These are phyloP conservation scores for Colletotrichum eleusines DNA, from an alignment of 2,329 filamentous ascomycete genomes.

Conservation along the genomic window DNA sequence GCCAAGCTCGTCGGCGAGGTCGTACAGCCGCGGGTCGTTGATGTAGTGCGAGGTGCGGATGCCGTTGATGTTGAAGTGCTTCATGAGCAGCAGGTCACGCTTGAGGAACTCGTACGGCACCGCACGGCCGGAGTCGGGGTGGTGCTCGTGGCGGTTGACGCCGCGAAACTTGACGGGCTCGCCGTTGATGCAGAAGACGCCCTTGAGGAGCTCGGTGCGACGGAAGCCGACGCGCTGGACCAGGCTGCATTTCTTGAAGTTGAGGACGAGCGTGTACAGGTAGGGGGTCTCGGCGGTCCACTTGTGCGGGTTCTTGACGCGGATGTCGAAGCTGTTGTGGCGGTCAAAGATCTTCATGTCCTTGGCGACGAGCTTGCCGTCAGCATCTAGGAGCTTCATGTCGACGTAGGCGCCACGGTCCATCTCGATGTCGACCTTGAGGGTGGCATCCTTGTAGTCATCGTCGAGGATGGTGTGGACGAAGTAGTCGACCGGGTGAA, in stretches of 20 bases:
- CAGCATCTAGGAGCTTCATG: conserved; percentile 53
- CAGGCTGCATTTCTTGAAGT: conserved; percentile 54
- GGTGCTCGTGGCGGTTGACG: conserved; percentile 79
- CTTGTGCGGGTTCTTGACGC: conserved; percentile 64
- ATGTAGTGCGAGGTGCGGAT: conserved; percentile 77
- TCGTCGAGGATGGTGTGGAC: conserved; percentile 68
- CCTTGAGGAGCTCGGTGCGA: conserved; percentile 69
- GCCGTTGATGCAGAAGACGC: conserved; percentile 74
- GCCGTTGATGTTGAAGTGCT: conserved; percentile 76
- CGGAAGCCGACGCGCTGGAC: conserved; percentile 74
- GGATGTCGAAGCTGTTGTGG: conserved; percentile 58
- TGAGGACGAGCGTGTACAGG: conserved; percentile 65
- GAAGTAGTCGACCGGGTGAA: conserved; percentile 67
- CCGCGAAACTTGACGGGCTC: conserved; percentile 74
- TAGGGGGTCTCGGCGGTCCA: conserved; percentile 79
- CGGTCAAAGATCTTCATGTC: conserved; percentile 45
- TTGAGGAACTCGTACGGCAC: conserved; percentile 72
- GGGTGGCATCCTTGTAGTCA: conserved; percentile 64
- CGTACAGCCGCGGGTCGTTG: conserved; percentile 70
- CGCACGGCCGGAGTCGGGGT: conserved; percentile 70
- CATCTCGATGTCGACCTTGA: conserved; percentile 61
- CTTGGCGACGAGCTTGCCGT: conserved; percentile 48
- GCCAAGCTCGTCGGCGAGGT: conserved; percentile 72
- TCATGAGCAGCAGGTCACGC: conserved; percentile 74
- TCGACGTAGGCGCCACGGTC: conserved; percentile 50